Evolutionary conservation across 2,329 filamentous ascomycete species (phyloP).

Genomic region (Xylariaceae sp.): DNA sequence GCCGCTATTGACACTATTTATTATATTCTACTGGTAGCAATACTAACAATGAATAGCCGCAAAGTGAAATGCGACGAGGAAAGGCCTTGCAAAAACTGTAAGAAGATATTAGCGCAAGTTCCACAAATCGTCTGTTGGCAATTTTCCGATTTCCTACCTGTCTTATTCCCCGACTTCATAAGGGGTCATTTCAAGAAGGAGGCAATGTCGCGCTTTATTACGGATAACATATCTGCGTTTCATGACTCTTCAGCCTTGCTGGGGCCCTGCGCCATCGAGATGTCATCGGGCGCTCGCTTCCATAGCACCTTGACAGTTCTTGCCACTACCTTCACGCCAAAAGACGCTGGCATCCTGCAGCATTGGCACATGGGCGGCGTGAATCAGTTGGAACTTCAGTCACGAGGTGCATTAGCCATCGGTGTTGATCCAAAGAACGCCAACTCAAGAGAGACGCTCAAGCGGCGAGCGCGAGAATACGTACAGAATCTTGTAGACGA

Average conservation of each 20-base stretch:
- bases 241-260: neutral
- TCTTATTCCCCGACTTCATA: constrained; percentile 53
- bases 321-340: constrained; percentile 53
- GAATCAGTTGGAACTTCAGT: constrained; percentile 40
- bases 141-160: constrained; percentile 52
- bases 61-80: constrained; percentile 58
- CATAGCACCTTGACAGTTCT: constrained; percentile 43
- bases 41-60: constrained; percentile 36
- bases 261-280: constrained; percentile 42
- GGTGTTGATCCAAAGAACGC: constrained; percentile 45
- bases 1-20: neutral
- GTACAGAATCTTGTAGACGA: constrained; percentile 48
- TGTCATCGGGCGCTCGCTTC: constrained; percentile 48
- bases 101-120: constrained; percentile 47
- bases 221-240: constrained; percentile 42
- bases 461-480: constrained; percentile 47
- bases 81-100: constrained; percentile 56
- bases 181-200: constrained; percentile 50
- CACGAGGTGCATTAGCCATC: constrained; percentile 46
- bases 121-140: constrained; percentile 59
- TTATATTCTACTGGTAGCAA: neutral
- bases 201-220: constrained; percentile 46
- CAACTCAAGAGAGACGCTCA: constrained; percentile 44
- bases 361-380: constrained; percentile 49
- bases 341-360: constrained; percentile 45